Percentiles rank a stretch among this genome's conserved stretches.
Evolutionary conservation across 768 basidiomycete species (phyloP).

Genomic region (Xerocomellus dryophilus): DNA sequence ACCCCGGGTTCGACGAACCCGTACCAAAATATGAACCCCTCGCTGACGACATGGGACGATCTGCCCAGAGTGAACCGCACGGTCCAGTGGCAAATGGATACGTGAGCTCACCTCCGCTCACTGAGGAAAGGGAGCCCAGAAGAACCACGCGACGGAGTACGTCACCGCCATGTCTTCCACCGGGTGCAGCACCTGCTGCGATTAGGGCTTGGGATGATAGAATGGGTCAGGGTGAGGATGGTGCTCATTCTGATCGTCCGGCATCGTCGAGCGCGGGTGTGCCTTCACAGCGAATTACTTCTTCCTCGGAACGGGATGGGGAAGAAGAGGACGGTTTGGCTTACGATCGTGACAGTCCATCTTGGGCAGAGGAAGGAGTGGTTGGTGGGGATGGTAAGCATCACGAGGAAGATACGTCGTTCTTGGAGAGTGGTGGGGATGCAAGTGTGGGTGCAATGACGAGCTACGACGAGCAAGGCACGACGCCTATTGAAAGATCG

Average conservation of each 20-base stretch:
- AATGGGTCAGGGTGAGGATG: conserved; percentile 32
- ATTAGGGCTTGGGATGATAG: conserved; percentile 38
- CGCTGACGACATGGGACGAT: background rate
- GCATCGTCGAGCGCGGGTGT: conserved; percentile 32
- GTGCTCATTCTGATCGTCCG: conserved; percentile 30
- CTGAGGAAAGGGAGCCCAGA: conserved; percentile 21
- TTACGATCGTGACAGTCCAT: conserved; percentile 24
- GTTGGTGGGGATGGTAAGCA: conserved; percentile 11
- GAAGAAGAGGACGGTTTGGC: conserved; percentile 26
- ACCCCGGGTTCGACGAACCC: conserved; percentile 31
- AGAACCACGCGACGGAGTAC: conserved; percentile 30
- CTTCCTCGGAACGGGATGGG: conserved; percentile 32
- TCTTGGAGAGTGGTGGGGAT: conserved; percentile 11
- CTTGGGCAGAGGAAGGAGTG: conserved; percentile 2
- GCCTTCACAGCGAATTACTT: conserved; percentile 34
- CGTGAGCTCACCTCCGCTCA: background rate
- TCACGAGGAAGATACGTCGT: conserved; percentile 8
- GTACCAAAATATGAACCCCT: conserved; percentile 38
- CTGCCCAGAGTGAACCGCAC: conserved; percentile 17
- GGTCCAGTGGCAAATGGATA: conserved; percentile 18
- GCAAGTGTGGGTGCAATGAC: background rate
- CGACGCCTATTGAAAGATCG: conserved; percentile 6
- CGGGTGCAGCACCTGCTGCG: conserved; percentile 40
- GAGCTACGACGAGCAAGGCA: background rate
- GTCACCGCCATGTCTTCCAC: conserved; percentile 41